Percentiles rank a stretch among this genome's conserved stretches.
These are phyloP conservation scores for Globisporangium acanthophoron DNA, from an alignment of 352 stramenopile genomes.

Conservation along the genomic window DNA sequence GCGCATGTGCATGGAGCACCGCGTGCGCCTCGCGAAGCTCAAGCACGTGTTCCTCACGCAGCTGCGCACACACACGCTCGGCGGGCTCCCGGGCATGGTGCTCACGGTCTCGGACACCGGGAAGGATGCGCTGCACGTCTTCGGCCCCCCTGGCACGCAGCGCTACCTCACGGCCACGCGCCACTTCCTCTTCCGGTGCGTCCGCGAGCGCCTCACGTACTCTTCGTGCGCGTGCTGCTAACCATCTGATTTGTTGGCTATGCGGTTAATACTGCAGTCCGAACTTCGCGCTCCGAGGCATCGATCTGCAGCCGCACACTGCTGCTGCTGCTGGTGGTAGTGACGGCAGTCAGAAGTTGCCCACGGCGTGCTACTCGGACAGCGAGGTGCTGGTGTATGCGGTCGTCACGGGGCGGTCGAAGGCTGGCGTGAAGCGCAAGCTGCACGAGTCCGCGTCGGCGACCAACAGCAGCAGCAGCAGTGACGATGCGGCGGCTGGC, in stretches of 20 bases:
- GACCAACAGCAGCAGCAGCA: slow-evolving; percentile 1
- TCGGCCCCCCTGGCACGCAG: slow-evolving; percentile 61
- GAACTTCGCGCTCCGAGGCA: slow-evolving; percentile 45
- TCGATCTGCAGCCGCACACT: slow-evolving; percentile 19
- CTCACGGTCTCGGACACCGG: slow-evolving; percentile 86
- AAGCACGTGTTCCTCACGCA: slow-evolving; percentile 84
- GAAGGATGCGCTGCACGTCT: slow-evolving; percentile 64
- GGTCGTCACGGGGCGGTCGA: slow-evolving; percentile 26
- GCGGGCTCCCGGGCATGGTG: slow-evolving; percentile 82
- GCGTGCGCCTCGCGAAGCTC: slow-evolving; percentile 81
- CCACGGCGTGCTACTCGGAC: slow-evolving; percentile 37
- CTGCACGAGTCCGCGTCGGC: slow-evolving; percentile 17
- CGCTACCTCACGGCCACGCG: slow-evolving; percentile 74
- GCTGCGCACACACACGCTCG: slow-evolving; percentile 68
- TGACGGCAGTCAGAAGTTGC: not conserved
- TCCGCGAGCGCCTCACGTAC: not conserved
- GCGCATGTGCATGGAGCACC: slow-evolving; percentile 90
- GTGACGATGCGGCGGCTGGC: not conserved
- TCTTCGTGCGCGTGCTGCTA: no score
- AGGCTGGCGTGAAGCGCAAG: slow-evolving; percentile 52
- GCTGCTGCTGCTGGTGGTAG: no score
- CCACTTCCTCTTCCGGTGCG: slow-evolving; percentile 70
- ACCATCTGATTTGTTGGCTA: not conserved
- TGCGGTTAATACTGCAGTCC: slow-evolving; percentile 10
- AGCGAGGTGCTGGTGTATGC: slow-evolving; percentile 50